Evolutionary conservation across 805 yeast species (phyloP).

Genomic region (Pichia deserticola): DNA sequence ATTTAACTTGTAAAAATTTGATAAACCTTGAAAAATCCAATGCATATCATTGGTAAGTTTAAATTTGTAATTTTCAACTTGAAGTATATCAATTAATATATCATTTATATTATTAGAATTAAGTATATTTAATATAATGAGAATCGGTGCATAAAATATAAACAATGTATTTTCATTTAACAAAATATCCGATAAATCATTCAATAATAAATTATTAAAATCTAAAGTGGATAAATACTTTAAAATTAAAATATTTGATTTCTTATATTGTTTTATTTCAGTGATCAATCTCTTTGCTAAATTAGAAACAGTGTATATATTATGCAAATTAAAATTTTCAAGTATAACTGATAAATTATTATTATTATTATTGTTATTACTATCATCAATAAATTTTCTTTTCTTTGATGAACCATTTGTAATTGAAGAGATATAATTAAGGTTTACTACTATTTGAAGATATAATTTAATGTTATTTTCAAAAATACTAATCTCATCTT

Average conservation of each 20-base stretch:
- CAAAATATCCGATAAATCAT: neutral
- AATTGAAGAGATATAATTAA: neutral
- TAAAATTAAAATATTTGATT: neutral
- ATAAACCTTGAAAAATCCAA: constrained; percentile 5
- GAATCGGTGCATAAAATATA: neutral
- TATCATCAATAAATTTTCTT: neutral
- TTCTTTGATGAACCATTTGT: neutral
- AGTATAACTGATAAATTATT: neutral
- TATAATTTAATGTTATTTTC: neutral
- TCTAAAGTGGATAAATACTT: neutral
- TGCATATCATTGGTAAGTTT: neutral
- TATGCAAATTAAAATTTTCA: neutral
- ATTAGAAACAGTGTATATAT: neutral
- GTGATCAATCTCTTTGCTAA: neutral
- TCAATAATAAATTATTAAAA: neutral
- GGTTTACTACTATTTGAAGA: neutral
- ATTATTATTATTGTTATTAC: neutral
- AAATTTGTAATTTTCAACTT: neutral
- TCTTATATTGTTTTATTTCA: neutral
- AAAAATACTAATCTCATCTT: neutral
- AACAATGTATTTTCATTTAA: neutral
- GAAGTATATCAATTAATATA: neutral
- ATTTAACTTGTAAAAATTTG: neutral
- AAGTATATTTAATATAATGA: neutral
- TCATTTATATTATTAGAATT: neutral